A percentile compares a stretch with the other conserved stretches of the same genome.
phyloP scores from a whole-genome alignment of 1,284 basidiomycete species.

The Waitea zeae region DNA sequence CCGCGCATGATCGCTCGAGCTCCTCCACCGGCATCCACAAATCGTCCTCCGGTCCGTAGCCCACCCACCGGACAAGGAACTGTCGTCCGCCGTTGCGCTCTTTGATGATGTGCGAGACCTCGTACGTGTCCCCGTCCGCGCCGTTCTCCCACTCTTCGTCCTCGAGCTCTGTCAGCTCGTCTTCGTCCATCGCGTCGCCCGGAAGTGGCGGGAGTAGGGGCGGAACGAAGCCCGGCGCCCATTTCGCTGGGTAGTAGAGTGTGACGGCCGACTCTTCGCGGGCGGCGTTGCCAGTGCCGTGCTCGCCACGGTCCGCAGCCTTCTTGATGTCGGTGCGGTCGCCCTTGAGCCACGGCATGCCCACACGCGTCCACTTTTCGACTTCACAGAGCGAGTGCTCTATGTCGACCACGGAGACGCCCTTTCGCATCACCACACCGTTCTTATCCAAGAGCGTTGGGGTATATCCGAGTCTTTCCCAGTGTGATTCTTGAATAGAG shows the following conservation, averaged over 20 bases:
- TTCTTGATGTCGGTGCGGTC: conserved; percentile 11
- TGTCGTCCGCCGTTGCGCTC: conserved; percentile 4
- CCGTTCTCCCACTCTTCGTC: conserved; percentile 1
- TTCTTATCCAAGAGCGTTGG: conserved; percentile 7
- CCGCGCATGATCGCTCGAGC: too few relatives aligned
- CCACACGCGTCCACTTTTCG: conserved; percentile 21
- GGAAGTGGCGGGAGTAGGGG: conserved; percentile 10
- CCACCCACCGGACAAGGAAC: conserved; percentile 28
- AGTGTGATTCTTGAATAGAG: conserved; percentile 18
- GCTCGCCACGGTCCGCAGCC: conserved; percentile 6
- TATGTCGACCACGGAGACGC: conserved; percentile 21
- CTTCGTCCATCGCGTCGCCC: background rate
- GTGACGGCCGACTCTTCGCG: too few relatives aligned
- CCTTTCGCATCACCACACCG: conserved; percentile 1
- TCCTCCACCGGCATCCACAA: conserved; percentile 21
- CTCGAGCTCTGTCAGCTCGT: background rate
- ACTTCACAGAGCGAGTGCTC: conserved; percentile 28
- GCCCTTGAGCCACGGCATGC: conserved; percentile 14
- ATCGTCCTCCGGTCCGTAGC: conserved; percentile 26
- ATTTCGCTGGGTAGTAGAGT: too few relatives aligned
- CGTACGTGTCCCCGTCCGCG: conserved; percentile 9
- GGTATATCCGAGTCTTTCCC: conserved; percentile 16
- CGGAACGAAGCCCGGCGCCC: conserved; percentile 8
- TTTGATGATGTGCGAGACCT: conserved; percentile 19
- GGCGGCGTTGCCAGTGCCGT: too few relatives aligned